phyloP scores from a whole-genome alignment of 2,329 filamentous ascomycete genomes.

The Sodiomyces alkalinus region DNA sequence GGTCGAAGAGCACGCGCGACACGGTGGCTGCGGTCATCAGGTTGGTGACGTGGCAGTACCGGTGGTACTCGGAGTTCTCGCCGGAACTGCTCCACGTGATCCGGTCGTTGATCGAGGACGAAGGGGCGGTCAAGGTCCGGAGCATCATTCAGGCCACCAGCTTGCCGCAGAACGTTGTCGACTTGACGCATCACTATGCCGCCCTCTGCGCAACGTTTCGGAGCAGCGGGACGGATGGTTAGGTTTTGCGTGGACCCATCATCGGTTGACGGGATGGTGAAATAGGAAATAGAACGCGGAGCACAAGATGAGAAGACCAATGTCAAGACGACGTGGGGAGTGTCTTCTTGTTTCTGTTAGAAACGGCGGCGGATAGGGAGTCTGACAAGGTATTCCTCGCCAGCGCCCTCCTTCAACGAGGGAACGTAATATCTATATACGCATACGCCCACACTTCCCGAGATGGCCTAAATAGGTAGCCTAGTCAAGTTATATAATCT shows the following conservation, averaged over 20 bases:
- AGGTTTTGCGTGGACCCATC: too few species aligned
- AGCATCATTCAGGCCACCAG: conserved; percentile 96
- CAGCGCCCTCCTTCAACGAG: too few species aligned
- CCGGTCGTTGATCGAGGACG: conserved; percentile 87
- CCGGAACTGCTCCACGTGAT: conserved; percentile 79
- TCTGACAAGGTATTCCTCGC: too few species aligned
- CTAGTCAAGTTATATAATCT: too few species aligned
- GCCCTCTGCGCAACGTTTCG: conserved; percentile 88
- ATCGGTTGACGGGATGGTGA: too few species aligned
- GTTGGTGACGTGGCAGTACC: conserved; percentile 93
- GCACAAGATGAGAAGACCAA: too few species aligned
- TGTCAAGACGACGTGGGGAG: too few species aligned
- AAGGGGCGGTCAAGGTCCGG: conserved; percentile 91
- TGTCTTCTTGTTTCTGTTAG: background rate
- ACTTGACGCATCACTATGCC: conserved; percentile 92
- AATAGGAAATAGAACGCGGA: too few species aligned
- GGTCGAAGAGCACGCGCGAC: conserved; percentile 62
- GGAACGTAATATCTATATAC: too few species aligned
- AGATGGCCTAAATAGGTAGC: too few species aligned
- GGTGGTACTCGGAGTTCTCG: conserved; percentile 99
- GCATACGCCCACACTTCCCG: too few species aligned
- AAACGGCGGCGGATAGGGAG: too few species aligned
- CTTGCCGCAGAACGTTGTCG: conserved; percentile 80
- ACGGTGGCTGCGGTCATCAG: conserved; percentile 77
- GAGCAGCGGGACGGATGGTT: conserved; percentile 83